Evolutionary conservation across 1,139 yeast species (phyloP).

Genomic region (Starmera stellimalicola): DNA sequence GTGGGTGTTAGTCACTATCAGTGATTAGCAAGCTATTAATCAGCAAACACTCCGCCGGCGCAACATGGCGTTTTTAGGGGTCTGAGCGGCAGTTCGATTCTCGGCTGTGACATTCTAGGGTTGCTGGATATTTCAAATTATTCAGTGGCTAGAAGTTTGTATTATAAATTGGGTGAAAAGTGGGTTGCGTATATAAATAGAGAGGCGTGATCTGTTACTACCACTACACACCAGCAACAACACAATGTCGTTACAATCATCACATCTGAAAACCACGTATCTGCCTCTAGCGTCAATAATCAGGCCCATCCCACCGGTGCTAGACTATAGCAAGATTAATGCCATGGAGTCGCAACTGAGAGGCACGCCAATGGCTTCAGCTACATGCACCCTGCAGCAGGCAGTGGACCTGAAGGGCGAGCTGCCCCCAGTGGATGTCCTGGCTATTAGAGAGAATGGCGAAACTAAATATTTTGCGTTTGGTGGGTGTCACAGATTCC

Average conservation of each 20-base stretch:
- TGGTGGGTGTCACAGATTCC: slow-evolving; percentile 81
- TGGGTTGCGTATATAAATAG: neutral
- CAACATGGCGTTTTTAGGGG: too few relatives aligned
- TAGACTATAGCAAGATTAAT: slow-evolving; percentile 61
- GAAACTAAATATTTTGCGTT: slow-evolving; percentile 63
- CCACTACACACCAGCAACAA: neutral
- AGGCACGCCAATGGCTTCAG: slow-evolving; percentile 55
- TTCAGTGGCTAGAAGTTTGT: neutral
- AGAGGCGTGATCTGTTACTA: neutral
- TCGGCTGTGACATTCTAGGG: too few relatives aligned
- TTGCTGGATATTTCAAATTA: too few relatives aligned
- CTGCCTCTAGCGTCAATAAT: slow-evolving; percentile 58
- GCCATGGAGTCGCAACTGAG: slow-evolving; percentile 70
- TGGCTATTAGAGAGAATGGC: slow-evolving; percentile 56
- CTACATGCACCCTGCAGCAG: slow-evolving; percentile 47
- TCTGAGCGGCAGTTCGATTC: too few relatives aligned
- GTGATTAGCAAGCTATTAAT: too few relatives aligned
- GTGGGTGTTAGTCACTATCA: too few relatives aligned
- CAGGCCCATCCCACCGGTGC: slow-evolving; percentile 78
- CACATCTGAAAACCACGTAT: slow-evolving; percentile 36
- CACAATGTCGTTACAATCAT: slow-evolving; percentile 39
- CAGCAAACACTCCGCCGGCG: too few relatives aligned
- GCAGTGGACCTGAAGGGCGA: slow-evolving; percentile 40
- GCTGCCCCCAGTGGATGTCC: slow-evolving; percentile 69
- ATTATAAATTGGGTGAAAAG: too few relatives aligned